A percentile compares a stretch with the other conserved stretches of the same genome.
phyloP scores from a whole-genome alignment of 2,329 filamentous ascomycete genomes.

The Botrytis aclada region DNA sequence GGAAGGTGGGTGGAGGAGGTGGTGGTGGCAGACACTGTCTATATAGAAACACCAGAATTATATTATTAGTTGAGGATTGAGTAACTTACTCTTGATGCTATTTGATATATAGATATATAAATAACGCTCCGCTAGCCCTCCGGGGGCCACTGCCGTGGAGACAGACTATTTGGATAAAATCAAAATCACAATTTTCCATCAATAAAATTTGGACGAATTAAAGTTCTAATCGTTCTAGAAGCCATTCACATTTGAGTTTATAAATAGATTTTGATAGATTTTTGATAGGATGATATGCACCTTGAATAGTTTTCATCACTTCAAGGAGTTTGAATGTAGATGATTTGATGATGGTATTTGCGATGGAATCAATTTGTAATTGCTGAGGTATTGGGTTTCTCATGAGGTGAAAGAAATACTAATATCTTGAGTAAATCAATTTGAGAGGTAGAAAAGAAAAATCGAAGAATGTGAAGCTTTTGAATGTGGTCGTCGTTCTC shows the following conservation, averaged over 20 bases:
- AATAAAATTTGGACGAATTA: neutral
- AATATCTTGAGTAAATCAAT: neutral
- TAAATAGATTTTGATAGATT: neutral
- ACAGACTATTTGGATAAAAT: neutral
- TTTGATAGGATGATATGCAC: slow-evolving; percentile 2
- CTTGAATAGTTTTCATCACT: neutral
- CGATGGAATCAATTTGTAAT: neutral
- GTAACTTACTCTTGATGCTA: no score
- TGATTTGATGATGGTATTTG: neutral
- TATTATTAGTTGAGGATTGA: no score
- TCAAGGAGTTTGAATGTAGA: neutral
- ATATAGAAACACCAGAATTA: no score
- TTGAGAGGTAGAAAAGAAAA: neutral
- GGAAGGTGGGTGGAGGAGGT: no score
- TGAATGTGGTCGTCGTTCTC: neutral
- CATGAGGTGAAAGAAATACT: neutral
- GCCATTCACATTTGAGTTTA: neutral
- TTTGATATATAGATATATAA: neutral
- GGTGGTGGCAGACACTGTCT: no score
- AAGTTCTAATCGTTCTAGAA: neutral
- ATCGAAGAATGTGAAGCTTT: neutral
- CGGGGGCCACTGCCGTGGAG: neutral
- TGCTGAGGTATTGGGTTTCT: neutral
- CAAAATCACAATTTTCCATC: neutral
- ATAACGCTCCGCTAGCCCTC: neutral